Evolutionary conservation across 2,329 filamentous ascomycete species (phyloP), one percentile per base, ranked within the genome.

Genomic region (Lachnellula cervina): DNA sequence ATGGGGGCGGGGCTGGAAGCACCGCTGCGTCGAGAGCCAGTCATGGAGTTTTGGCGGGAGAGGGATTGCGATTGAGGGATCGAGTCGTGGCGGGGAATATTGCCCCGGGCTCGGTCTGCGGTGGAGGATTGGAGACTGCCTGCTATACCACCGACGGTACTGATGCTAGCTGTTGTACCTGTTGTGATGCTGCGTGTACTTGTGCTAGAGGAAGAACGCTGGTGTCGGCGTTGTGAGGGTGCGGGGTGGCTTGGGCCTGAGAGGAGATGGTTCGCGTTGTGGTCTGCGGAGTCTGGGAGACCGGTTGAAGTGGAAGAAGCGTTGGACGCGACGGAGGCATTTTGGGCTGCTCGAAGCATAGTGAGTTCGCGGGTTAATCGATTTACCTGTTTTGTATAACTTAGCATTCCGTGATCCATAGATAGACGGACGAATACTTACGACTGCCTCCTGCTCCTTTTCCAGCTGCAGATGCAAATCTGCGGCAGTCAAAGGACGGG

Each of bases 401-500:
- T 55, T 47, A 52, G 43, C 3, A 25, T 46, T 44, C 11, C 44
- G 14, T 54, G 13, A 17, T 17, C 1, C n/a, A 3, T 28, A n/a
- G 23, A 5, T 16, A 32, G n/a, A 19, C 16, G 21, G 23, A 21
- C 21, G 11, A 32, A 3, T 37, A 75, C 84, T 61, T 79, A 94
- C 92, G 66, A 97, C 87, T 37, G 91, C 89, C 72, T 97, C 93
- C 66, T 97, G 92, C 70, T 97, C 93, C 72, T 95, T 94, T 73
- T 97, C 93, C 25, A 97, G 79, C 74, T 96, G 84, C 57, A 89
- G 79, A 71, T 97, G 91, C 59, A 97, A 79, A 71, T 97, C 93
- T 3, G 90, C 88, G 1, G 90, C 86, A 0, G 93, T 97, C 70
- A 97, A 75, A 3, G 92, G 92, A 37, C 90, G 82, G 5, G 93